Evolutionary conservation across 139 green algal genomes (phyloP), one percentile per base, ranked within the genome.

Genomic region (Bryopsis sp.): DNA sequence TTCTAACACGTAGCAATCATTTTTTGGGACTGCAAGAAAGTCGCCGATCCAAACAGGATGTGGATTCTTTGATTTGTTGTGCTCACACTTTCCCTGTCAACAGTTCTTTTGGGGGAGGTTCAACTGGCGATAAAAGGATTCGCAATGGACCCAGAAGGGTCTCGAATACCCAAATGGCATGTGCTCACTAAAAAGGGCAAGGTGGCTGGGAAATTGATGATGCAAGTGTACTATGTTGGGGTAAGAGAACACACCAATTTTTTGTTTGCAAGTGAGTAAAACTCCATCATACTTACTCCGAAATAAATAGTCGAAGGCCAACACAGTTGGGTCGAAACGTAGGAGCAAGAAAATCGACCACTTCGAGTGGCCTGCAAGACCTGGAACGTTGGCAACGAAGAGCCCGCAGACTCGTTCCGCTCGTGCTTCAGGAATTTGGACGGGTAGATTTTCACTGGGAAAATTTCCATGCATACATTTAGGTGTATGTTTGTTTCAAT

Each of bases 331-430:
- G 11, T 11, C 11, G 15, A 26, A 50, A 11, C 11, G 4, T 33
- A 65, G 58, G 28, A 15, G 6, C 26, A 33, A 65, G 3, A 35
- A n/a, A 31, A 65, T 65, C 28, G 26, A 3, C 58, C 58, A n/a
- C 31, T 65, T 5, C 39, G 31, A 65, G 31, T 65, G 4, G 8
- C 43, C 5, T 65, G 58, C 29, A 47, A 33, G 32, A 65, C 58
- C 32, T 65, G 58, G 58, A 65, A 65, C 24, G 19, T 65, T 11
- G 58, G 58, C 8, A 65, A 65, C 29, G 28, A 39, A 6, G 32
- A 65, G n/a, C 58, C 58, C 39, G 4, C 28, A 8, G 3, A 43
- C 6, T 31, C 39, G 32, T 39, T 65, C 7, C 32, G 24, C 24
- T 5, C 3, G 4, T 65, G 58, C 32, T 65, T 65, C 5, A 39